Evolutionary conservation across 2,329 filamentous ascomycete genomes (phyloP).

Genomic region (Venturiaceae sp.): DNA sequence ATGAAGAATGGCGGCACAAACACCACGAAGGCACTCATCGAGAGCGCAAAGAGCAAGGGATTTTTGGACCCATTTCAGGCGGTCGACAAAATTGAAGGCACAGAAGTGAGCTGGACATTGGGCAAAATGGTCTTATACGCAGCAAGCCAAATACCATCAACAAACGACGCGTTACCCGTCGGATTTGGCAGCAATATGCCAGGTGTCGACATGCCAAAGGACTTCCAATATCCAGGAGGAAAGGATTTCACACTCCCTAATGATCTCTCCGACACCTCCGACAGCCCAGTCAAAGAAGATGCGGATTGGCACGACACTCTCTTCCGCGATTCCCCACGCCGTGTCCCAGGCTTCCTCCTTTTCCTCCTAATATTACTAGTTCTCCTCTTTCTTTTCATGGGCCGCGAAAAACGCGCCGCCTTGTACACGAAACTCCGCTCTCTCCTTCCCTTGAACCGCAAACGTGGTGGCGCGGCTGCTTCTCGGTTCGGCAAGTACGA

Average conservation of each 20-base stretch:
- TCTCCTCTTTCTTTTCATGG: constrained; percentile 64
- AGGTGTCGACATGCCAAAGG: constrained; percentile 45
- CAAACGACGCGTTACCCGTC: constrained; percentile 58
- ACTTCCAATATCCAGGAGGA: constrained; percentile 74
- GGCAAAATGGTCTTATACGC: constrained; percentile 96
- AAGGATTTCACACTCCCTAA: constrained; percentile 31
- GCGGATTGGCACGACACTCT: constrained; percentile 49
- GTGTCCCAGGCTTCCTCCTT: constrained; percentile 65
- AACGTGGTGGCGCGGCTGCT: constrained; percentile 21
- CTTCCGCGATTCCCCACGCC: constrained; percentile 54
- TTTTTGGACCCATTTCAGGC: constrained; percentile 83
- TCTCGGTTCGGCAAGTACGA: constrained; percentile 48
- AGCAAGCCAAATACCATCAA: constrained; percentile 70
- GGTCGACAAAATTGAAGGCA: constrained; percentile 80
- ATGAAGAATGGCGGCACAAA: constrained; percentile 50
- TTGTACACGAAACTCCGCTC: constrained; percentile 48
- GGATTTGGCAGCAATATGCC: constrained; percentile 76
- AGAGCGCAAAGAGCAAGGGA: constrained; percentile 55
- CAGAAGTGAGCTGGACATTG: constrained; percentile 94
- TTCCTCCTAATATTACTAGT: constrained; percentile 65
- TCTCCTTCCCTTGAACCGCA: constrained; percentile 34
- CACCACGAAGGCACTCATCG: constrained; percentile 48
- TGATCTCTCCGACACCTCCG: constrained; percentile 31
- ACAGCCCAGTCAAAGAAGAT: constrained; percentile 31
- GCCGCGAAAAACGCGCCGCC: constrained; percentile 59